Base-by-base conservation (phyloP, 225 moss, liverwort and hornwort species). In the Bryoerythrophyllum caledonicum region DNA sequence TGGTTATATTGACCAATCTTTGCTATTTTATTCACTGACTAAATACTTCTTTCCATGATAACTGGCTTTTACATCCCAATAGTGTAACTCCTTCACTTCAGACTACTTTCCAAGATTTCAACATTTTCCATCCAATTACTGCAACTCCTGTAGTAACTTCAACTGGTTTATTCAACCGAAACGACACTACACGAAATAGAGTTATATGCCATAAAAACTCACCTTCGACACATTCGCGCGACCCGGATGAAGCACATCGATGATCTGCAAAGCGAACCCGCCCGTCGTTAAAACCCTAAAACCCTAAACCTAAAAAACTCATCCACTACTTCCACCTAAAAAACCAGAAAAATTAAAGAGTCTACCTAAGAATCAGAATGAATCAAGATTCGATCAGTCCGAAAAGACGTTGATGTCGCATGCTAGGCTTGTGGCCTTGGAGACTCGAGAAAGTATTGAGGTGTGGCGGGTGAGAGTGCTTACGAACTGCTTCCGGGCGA, bases 201-300 rank as follows among this genome's bases (percentile, higher is more conserved):
- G 17, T 48, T 7, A 21, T 12, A 3, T 34, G 16, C 23, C 0
- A 12, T 23, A 10, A 17, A 35, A 7, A 55, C 84, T 67, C 80
- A 93, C 93, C 91, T 96, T 96, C 16, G 93, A 85, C n/a, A 96
- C 96, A 84, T 93, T 93, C 35, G 96, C 89, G 40, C 93, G 82
- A 7, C 96, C 96, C 2, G 96, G 96, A 44, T 93, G 96, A 38
- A 96, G 81, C 26, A 96, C 93, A 46, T 96, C 96, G 44, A 96
- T 96, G 19, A 96, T 35, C 95, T 95, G 85, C 49, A 65, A 6
- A 26, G 55, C 14, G 59, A 21, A 11, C 28, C 48, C 34, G 27
- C 27, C 40, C 72, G 56, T 41, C 57, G 20, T 80, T 51, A 80
- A 32, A 30, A 41, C 63, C 67, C 54, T 54, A 54, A 54, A 54